These are phyloP conservation scores for Dipodascus geniculatus DNA, from an alignment of 805 yeast genomes.

Conservation along the genomic window DNA sequence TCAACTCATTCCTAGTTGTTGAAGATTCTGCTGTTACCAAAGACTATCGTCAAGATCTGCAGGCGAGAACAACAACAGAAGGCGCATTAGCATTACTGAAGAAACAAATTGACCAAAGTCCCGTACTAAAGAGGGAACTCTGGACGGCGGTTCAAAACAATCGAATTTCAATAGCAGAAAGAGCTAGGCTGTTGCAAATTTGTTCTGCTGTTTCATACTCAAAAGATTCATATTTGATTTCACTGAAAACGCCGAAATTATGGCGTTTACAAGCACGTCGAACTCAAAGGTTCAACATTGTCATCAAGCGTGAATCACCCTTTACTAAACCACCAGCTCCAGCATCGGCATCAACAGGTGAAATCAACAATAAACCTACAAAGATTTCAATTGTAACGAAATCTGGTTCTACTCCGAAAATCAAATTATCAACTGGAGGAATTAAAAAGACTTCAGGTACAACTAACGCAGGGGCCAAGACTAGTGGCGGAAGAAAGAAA, in stretches of 20 bases:
- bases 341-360: background rate
- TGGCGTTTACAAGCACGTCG: constrained; percentile 52
- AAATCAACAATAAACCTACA: background rate
- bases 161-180: constrained; percentile 46
- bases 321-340: background rate
- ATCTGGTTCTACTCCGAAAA: background rate
- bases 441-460: background rate
- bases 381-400: background rate
- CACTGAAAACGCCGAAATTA: constrained; percentile 53
- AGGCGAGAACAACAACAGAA: constrained; percentile 49
- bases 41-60: constrained; percentile 46
- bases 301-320: constrained; percentile 30
- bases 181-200: constrained; percentile 51
- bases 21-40: constrained; percentile 40
- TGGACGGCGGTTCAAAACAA: constrained; percentile 59
- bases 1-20: constrained; percentile 38
- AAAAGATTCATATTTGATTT: constrained; percentile 47
- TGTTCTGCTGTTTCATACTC: constrained; percentile 57
- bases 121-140: constrained; percentile 44
- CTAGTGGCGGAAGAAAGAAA: background rate
- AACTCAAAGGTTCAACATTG: constrained; percentile 41
- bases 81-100: constrained; percentile 60
- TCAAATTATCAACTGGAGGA: background rate
- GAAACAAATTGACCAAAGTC: constrained; percentile 39
- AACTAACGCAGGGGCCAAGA: background rate